Base-by-base conservation (phyloP, 2,329 filamentous ascomycete genomes). In the Monosporascus sp. region DNA sequence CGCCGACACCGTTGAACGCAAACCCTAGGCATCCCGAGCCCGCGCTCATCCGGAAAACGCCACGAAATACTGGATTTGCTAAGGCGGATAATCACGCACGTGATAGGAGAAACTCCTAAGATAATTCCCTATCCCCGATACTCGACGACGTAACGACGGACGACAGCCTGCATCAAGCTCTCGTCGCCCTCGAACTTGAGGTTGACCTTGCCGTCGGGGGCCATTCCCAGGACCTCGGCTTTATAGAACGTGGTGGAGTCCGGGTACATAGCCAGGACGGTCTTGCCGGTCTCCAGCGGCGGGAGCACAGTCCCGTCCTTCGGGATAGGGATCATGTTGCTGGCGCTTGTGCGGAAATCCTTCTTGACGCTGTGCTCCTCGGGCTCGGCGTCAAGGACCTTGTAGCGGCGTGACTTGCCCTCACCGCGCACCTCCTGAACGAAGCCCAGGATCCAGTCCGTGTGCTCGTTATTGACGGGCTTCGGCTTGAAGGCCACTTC, bases 191-290 rank as follows among this genome's bases (percentile, higher is more conserved):
- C 89, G 62, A 93, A 93, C 57, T 89, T 85, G 58, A 93, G 74
- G 53, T 81, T 80, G 43, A 87, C 83, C 55, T 77, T 79, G 41
- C 77, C 65, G 56, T 76, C 67, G 39, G 74, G 74, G 52, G 86
- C 75, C 76, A 82, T 85, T 37, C 85, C 85, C 71, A 89, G 87
- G 8, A 93, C 89, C 61, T 91, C 88, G 1, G 89, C 89, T 66
- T 88, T 86, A 68, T 94, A 94, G 63, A 94, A 93, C 0, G 88
- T 92, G 1, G 89, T 92, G 1, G 89, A 93, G 62, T 90, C 86
- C 0, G 89, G 89, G 64, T 94, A 94, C 54, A 90, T 74, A 0
- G 89, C 89, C 53, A 93, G 75, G 8, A 93, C 89, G 46, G 84
- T 81, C 66, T 87, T 89, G 45, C 88, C 87, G 39, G 81, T 72